Conservation (phyloP, 2,329 filamentous ascomycete species). For the Aureobasidium namibiae region DNA sequence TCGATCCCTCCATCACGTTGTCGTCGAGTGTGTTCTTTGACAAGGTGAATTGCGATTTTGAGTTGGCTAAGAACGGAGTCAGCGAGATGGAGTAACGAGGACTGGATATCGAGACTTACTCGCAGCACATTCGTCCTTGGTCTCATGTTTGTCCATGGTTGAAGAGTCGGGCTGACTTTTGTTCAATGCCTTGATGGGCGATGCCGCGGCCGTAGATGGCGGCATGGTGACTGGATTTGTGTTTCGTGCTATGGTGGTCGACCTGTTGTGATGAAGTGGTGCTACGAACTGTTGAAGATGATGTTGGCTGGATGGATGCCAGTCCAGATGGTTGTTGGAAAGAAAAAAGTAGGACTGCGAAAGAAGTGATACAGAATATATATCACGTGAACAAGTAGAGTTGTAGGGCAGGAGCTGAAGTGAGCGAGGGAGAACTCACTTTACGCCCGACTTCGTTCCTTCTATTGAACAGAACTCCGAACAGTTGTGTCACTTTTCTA, state of each 20-base stretch:
- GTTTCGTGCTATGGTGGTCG: not conserved
- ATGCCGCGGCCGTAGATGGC: not conserved
- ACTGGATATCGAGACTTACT: not conserved
- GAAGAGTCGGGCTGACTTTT: not conserved
- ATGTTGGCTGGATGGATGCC: not conserved
- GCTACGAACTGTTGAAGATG: not conserved
- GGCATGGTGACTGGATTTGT: not conserved
- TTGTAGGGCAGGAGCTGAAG: too few species aligned
- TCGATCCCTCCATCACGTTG: not conserved
- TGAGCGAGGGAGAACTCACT: too few species aligned
- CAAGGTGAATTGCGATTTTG: not conserved
- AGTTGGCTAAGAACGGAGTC: not conserved
- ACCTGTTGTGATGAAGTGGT: not conserved
- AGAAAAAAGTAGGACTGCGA: too few species aligned
- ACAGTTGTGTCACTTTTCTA: too few species aligned
- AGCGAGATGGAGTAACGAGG: not conserved
- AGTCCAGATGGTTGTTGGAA: too few species aligned
- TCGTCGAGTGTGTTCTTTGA: not conserved
- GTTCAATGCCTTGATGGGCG: not conserved
- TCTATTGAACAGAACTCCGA: too few species aligned
- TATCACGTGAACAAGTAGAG: too few species aligned
- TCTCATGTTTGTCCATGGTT: not conserved
- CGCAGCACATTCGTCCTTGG: not conserved
- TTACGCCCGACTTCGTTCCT: too few species aligned
- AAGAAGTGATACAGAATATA: too few species aligned